These are phyloP conservation scores for Leucocoprinus birnbaumii DNA, from an alignment of 768 basidiomycete genomes.

Conservation along the genomic window DNA sequence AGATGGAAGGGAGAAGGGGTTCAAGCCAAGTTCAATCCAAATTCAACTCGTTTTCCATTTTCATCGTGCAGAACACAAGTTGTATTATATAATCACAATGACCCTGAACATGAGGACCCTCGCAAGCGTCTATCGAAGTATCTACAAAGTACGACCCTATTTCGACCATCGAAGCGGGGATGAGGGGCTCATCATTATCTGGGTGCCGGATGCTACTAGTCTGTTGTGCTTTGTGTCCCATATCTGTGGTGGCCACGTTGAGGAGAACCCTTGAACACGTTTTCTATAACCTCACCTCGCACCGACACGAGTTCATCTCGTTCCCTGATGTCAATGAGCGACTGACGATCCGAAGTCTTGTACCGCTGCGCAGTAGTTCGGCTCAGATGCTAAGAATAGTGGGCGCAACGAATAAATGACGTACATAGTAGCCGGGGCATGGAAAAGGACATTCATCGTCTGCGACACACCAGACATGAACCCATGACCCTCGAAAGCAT, in stretches of 20 bases:
- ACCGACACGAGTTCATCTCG: slow-evolving; percentile 19
- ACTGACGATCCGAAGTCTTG: slow-evolving; percentile 31
- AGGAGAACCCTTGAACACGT: neutral
- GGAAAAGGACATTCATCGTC: slow-evolving; percentile 42
- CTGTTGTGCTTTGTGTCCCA: slow-evolving; percentile 21
- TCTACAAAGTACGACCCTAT: neutral
- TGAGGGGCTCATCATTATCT: slow-evolving; percentile 11
- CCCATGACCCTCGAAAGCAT: slow-evolving; percentile 26
- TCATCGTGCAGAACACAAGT: neutral
- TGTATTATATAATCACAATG: slow-evolving; percentile 9
- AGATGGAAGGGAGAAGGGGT: neutral
- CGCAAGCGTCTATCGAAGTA: neutral
- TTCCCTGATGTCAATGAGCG: slow-evolving; percentile 19
- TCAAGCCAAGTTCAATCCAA: neutral
- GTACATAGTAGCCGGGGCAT: slow-evolving; percentile 37
- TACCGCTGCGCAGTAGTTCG: slow-evolving; percentile 29
- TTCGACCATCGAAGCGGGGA: neutral
- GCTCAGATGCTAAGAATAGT: neutral
- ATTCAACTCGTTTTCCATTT: slow-evolving; percentile 9
- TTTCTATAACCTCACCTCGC: slow-evolving; percentile 17
- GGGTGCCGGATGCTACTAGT: slow-evolving; percentile 18
- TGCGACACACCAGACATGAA: slow-evolving; percentile 38
- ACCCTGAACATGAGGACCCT: neutral
- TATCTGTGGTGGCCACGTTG: slow-evolving; percentile 13
- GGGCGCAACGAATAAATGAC: slow-evolving; percentile 13